Percentiles rank a stretch among this genome's conserved stretches.
These are phyloP conservation scores for Cryphonectria japonica DNA, from an alignment of 2,329 filamentous ascomycete genomes.

Conservation along the genomic window DNA sequence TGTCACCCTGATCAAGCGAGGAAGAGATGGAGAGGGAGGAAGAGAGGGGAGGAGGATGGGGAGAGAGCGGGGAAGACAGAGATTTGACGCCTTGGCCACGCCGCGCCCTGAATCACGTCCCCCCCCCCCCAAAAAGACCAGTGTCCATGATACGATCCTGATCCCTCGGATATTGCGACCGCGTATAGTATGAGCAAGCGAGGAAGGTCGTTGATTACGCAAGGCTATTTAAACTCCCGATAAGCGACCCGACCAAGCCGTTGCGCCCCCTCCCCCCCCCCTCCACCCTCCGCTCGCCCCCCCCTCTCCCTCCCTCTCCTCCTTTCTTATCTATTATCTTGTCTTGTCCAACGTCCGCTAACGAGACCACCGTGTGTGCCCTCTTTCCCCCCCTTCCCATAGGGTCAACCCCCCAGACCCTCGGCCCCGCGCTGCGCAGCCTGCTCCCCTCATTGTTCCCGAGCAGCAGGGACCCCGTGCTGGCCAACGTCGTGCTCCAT, in stretches of 20 bases:
- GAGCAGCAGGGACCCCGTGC: constrained; percentile 78
- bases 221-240: not conserved
- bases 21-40: no score
- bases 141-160: constrained; percentile 20
- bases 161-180: not conserved
- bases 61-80: not conserved
- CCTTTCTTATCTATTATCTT: not conserved
- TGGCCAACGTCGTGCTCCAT: constrained; percentile 85
- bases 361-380: not conserved
- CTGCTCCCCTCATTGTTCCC: constrained; percentile 85
- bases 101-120: not conserved
- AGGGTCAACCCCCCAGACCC: constrained; percentile 46
- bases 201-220: not conserved
- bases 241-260: not conserved
- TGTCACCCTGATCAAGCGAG: not conserved
- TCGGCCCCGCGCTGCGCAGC: constrained; percentile 77
- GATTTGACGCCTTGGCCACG: not conserved
- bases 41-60: no score
- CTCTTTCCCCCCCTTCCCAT: not conserved
- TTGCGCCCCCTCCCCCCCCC: not conserved
- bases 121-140: constrained; percentile 54
- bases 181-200: not conserved
- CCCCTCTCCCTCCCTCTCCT: not conserved
- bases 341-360: not conserved
- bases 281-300: no score